Conservation (phyloP, 805 yeast genomes). For the Ogataea wickerhamii region DNA sequence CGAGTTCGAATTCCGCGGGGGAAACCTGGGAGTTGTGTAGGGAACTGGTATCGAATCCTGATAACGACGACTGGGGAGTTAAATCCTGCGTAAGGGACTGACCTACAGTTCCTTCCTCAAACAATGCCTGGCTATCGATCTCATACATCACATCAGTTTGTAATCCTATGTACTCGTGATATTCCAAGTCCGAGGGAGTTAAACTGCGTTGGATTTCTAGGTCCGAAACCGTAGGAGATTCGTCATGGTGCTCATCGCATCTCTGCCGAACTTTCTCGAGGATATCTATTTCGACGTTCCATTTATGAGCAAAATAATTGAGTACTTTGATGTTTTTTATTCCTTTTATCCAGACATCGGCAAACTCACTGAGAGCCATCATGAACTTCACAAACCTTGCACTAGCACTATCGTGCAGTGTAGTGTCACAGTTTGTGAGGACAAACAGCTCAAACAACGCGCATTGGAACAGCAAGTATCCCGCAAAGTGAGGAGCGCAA, state of each 20-base stretch:
- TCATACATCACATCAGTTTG: background rate
- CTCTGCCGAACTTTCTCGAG: slow-evolving; percentile 2
- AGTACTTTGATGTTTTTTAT: slow-evolving; percentile 28
- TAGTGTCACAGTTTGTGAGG: slow-evolving; percentile 24
- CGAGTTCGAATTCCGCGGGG: background rate
- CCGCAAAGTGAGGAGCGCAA: slow-evolving; percentile 30
- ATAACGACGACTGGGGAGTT: background rate
- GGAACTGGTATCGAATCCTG: background rate
- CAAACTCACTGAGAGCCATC: slow-evolving; percentile 24
- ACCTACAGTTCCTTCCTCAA: background rate
- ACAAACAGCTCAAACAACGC: slow-evolving; percentile 33
- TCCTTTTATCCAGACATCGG: slow-evolving; percentile 31
- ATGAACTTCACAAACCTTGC: slow-evolving; percentile 21
- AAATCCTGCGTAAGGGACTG: background rate
- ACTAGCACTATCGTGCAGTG: slow-evolving; percentile 18
- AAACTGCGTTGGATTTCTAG: too few relatives aligned
- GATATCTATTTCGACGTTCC: slow-evolving; percentile 19
- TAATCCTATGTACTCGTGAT: background rate
- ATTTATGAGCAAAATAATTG: slow-evolving; percentile 23
- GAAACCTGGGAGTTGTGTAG: background rate
- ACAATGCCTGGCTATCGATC: background rate
- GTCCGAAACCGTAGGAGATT: too few relatives aligned
- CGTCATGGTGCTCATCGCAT: too few relatives aligned
- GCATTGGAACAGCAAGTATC: slow-evolving; percentile 31
- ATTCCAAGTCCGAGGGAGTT: background rate